Evolutionary conservation across 2,329 filamentous ascomycete species (phyloP).

Genomic region (Leptographium radiaticola): DNA sequence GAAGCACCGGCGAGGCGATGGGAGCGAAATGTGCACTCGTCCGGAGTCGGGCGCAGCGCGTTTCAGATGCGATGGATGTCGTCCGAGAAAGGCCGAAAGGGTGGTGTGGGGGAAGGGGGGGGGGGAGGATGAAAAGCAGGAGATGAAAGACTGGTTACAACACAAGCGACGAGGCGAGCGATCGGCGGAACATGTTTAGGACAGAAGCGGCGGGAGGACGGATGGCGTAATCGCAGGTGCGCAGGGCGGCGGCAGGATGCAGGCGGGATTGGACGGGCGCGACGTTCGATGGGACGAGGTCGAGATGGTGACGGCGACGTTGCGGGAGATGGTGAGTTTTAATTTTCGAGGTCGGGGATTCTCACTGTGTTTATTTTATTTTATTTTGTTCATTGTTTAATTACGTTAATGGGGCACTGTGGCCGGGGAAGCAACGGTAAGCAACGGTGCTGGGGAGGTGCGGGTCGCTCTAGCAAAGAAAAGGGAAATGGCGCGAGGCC

Average conservation of each 20-base stretch:
- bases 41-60: background rate
- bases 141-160: background rate
- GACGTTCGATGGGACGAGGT: background rate
- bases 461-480: background rate
- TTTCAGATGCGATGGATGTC: background rate
- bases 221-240: background rate
- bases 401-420: background rate
- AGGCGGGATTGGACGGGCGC: background rate
- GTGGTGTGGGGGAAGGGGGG: background rate
- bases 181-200: conserved; percentile 6
- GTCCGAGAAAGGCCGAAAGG: too few species aligned
- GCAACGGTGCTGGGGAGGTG: background rate
- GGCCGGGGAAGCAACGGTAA: background rate
- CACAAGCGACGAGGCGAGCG: conserved; percentile 1
- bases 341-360: background rate
- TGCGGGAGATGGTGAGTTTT: background rate
- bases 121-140: too few species aligned
- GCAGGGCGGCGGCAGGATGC: background rate
- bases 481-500: background rate
- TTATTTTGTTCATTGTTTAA: background rate
- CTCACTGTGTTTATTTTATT: background rate
- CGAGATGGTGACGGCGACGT: background rate
- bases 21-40: background rate
- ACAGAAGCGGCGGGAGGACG: background rate
- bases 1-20: too few species aligned